phyloP scores from a whole-genome alignment of 2,329 filamentous ascomycete species.

The Ophiostoma angusticollis region DNA sequence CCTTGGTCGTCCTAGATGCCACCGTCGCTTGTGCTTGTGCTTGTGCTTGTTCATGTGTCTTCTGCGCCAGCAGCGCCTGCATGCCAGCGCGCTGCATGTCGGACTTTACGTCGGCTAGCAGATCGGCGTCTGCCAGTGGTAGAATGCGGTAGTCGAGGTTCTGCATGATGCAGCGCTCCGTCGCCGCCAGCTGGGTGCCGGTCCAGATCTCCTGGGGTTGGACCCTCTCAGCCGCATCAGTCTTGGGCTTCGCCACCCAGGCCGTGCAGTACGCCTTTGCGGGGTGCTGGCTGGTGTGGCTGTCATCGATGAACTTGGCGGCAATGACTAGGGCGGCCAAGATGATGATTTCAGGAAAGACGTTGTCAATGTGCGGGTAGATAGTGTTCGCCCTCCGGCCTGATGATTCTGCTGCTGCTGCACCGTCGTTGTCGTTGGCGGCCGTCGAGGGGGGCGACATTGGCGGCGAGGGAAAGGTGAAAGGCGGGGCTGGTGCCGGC shows the following conservation, averaged over 20 bases:
- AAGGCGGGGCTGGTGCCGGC: background rate
- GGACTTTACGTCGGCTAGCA: slow-evolving; percentile 45
- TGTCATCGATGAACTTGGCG: slow-evolving; percentile 53
- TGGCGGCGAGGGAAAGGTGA: no score
- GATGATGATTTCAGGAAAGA: slow-evolving; percentile 49
- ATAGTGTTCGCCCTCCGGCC: background rate
- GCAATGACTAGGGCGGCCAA: slow-evolving; percentile 51
- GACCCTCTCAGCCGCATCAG: background rate
- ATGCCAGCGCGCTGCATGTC: slow-evolving; percentile 49
- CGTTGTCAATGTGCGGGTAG: slow-evolving; percentile 41
- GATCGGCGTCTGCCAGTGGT: slow-evolving; percentile 42
- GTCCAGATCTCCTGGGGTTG: slow-evolving; percentile 35
- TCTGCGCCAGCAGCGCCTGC: slow-evolving; percentile 12
- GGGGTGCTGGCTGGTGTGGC: slow-evolving; percentile 40
- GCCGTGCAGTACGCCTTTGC: slow-evolving; percentile 38
- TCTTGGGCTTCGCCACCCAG: slow-evolving; percentile 31
- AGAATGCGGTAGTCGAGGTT: slow-evolving; percentile 50
- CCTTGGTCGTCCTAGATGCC: background rate
- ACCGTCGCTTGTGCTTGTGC: background rate
- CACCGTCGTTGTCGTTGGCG: slow-evolving; percentile 8
- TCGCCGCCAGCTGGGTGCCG: slow-evolving; percentile 48
- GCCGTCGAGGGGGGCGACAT: no score
- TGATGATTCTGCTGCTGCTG: background rate
- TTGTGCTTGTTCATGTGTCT: no score
- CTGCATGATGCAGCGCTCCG: slow-evolving; percentile 52